Conservation (phyloP, 1,139 yeast genomes). For the Debaryomyces fabryi region DNA sequence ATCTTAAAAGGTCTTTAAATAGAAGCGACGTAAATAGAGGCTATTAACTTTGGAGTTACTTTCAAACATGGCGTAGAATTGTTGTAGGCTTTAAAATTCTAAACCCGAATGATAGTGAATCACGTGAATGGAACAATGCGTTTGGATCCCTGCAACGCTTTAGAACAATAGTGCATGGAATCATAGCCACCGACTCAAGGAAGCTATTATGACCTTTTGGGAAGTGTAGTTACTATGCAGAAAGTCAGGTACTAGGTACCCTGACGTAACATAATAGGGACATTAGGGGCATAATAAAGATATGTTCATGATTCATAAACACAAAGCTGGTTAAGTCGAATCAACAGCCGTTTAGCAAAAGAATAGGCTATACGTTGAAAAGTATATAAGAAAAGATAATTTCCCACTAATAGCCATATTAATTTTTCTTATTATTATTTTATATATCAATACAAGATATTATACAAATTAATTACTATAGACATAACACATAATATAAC, state of each 20-base stretch:
- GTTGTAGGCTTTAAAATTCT: neutral
- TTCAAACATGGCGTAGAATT: neutral
- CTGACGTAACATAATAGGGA: slow-evolving; percentile 4
- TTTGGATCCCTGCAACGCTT: neutral
- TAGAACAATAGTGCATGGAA: slow-evolving; percentile 1
- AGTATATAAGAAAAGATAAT: slow-evolving; percentile 4
- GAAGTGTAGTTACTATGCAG: neutral
- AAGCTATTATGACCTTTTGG: neutral
- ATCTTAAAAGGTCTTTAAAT: neutral
- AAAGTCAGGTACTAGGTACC: slow-evolving; percentile 5
- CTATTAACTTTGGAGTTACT: neutral
- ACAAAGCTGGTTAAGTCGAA: slow-evolving; percentile 7
- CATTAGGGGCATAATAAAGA: slow-evolving; percentile 4
- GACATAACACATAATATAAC: slow-evolving; percentile 5
- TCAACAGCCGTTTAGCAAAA: slow-evolving; percentile 5
- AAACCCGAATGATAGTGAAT: neutral
- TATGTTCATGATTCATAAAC: slow-evolving; percentile 5
- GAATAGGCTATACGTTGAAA: slow-evolving; percentile 4
- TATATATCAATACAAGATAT: slow-evolving; percentile 1
- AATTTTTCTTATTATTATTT: neutral
- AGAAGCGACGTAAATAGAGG: neutral
- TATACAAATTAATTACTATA: slow-evolving; percentile 1
- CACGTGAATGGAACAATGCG: slow-evolving; percentile 2
- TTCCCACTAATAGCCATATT: neutral
- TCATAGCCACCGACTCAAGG: slow-evolving; percentile 2